Base-by-base conservation (phyloP, 805 yeast species). In the Ogataea salicorniae region DNA sequence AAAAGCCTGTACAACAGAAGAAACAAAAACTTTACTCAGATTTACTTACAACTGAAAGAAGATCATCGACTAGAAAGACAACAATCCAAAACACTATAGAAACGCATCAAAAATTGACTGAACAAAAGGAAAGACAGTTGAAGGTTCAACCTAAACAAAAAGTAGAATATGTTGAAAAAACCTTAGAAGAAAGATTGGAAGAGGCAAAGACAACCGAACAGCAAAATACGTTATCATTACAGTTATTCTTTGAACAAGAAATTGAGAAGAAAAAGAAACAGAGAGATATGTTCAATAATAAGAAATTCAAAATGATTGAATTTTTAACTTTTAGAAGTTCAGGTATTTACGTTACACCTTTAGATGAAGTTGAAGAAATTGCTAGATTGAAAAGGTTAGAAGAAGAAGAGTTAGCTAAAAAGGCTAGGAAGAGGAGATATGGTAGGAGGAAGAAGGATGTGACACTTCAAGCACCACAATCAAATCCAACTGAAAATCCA, bases 131-230 rank as follows among this genome's bases (percentile, higher is more conserved):
- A 47, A 74, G 84, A 57, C 69, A 80, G 49, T 55, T 61, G 33
- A 40, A 44, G 9, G 41, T 43, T 6, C 57, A 54, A 36, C 61
- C 62, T 3, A 52, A 55, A 26, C 66, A 59, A 4, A 61, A 53
- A 66, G 72, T 62, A 69, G 69, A 57, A 61, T 58, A 55, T 43
- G 68, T 72, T 16, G 71, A 72, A 47, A 68, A 81, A 59, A 84
- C 94, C 0, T 85, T 85, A 56, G 89, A 80, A 49, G 88, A 86
- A 59, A 70, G 84, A 37, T 65, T 86, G 40, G 83, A 76, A n/a
- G 94, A 89, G 62, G 98, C 99, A 1, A 71, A 82, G 41, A 85
- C 83, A 56, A 94, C 97, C 0, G 99, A 94, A 66, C 75, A 77
- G 60, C 75, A 77, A 39, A 94, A 94, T 63, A 69, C 81, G 2